Conservation (phyloP, 108 stramenopile species). For the Fistulifera pelliculosa region DNA sequence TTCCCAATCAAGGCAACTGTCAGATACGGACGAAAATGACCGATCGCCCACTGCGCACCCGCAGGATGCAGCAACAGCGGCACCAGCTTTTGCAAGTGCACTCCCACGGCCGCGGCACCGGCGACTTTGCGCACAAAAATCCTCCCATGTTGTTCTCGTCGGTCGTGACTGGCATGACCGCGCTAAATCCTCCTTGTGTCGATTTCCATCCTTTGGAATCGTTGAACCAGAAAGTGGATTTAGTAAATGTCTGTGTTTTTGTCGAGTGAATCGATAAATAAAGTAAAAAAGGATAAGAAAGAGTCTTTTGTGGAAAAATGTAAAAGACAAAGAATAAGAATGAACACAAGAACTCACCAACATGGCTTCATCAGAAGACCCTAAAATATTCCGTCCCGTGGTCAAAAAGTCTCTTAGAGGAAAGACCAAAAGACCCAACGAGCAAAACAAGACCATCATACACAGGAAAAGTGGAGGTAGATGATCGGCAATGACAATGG, state of each 20-base stretch:
- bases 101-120: conserved; percentile 57
- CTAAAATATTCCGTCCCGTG: conserved; percentile 61
- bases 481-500: conserved; percentile 27
- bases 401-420: conserved; percentile 71
- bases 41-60: conserved; percentile 63
- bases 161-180: conserved; percentile 58
- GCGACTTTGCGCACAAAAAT: conserved; percentile 74
- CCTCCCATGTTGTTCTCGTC: conserved; percentile 89
- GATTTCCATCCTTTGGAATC: conserved; percentile 78
- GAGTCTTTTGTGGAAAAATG: background rate
- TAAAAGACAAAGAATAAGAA: background rate
- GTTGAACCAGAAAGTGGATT: conserved; percentile 65
- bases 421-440: conserved; percentile 63
- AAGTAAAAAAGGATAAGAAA: background rate
- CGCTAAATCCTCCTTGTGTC: conserved; percentile 69
- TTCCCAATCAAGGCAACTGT: conserved; percentile 48
- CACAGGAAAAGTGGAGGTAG: conserved; percentile 62
- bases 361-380: conserved; percentile 39
- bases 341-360: conserved; percentile 33
- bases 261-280: background rate
- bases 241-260: conserved; percentile 49
- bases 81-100: conserved; percentile 71
- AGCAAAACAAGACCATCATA: conserved; percentile 58
- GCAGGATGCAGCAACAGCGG: conserved; percentile 66
- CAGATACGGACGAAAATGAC: conserved; percentile 66